These are phyloP conservation scores for Cyberlindnera xylosilytica DNA, from an alignment of 805 yeast genomes.

Conservation along the genomic window DNA sequence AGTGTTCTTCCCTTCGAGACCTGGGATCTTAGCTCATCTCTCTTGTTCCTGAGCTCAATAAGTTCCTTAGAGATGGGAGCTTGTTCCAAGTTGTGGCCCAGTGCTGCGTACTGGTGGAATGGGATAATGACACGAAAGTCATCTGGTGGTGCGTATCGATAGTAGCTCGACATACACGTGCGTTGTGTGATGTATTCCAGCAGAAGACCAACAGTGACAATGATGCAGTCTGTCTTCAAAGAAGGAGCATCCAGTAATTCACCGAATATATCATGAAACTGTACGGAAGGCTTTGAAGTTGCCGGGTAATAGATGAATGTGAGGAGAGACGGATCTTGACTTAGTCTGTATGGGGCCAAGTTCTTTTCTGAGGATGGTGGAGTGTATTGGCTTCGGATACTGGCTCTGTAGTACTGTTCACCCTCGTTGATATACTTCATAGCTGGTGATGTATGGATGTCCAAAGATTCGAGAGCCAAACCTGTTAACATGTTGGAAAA, in stretches of 20 bases:
- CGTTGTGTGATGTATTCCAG: conserved; percentile 45
- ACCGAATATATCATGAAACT: conserved; percentile 46
- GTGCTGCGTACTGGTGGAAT: conserved; percentile 43
- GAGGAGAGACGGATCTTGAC: conserved; percentile 50
- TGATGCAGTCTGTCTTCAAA: conserved; percentile 34
- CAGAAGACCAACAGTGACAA: conserved; percentile 47
- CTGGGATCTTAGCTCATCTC: conserved; percentile 36
- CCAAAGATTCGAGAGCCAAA: not conserved
- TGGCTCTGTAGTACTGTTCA: conserved; percentile 31
- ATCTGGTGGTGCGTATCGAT: conserved; percentile 33
- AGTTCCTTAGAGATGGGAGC: conserved; percentile 32
- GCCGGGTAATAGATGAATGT: conserved; percentile 58
- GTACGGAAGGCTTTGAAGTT: conserved; percentile 40
- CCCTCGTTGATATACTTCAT: conserved; percentile 2
- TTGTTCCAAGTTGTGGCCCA: conserved; percentile 30
- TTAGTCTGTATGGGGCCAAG: not conserved
- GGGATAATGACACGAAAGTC: conserved; percentile 40
- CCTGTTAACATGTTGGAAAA: not conserved
- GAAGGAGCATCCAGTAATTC: conserved; percentile 43
- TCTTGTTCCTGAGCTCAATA: conserved; percentile 29
- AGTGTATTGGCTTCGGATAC: conserved; percentile 32
- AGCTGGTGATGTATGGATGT: not conserved
- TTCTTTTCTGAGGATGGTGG: conserved; percentile 29
- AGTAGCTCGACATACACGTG: conserved; percentile 46
- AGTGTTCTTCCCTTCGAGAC: conserved; percentile 18